Evolutionary conservation across 108 stramenopile genomes (phyloP).

Genomic region (Nannochloropsis gaditana): DNA sequence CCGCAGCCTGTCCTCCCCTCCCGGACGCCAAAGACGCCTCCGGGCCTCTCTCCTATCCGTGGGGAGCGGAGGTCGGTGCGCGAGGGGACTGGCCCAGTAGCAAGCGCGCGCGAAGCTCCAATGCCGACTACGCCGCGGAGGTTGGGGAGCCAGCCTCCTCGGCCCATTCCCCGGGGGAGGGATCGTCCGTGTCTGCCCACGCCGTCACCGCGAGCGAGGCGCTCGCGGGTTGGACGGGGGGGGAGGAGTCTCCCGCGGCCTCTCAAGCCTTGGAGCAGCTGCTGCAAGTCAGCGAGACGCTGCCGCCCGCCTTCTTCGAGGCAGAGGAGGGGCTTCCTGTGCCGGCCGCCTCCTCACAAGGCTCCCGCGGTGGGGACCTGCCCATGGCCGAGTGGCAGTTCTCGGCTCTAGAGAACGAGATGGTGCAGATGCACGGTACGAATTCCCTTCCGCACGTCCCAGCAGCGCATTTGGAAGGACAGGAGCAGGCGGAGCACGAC

Average conservation of each 20-base stretch:
- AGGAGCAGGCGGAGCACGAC: neutral
- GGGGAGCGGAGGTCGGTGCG: no score
- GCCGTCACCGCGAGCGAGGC: neutral
- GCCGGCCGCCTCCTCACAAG: neutral
- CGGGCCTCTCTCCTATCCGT: no score
- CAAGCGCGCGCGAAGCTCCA: no score
- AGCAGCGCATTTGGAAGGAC: neutral
- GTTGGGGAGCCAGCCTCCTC: no score
- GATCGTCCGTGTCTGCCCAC: neutral
- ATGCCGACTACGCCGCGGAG: no score
- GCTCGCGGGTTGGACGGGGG: neutral
- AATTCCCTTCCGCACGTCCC: neutral
- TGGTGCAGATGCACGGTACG: neutral
- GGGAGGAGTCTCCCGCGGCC: neutral
- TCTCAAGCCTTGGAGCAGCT: neutral
- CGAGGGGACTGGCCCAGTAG: no score
- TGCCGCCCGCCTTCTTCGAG: neutral
- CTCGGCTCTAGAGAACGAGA: neutral
- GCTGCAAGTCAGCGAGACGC: neutral
- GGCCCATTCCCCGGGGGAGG: no score
- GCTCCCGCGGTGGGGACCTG: neutral
- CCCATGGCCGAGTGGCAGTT: neutral
- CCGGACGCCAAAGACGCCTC: no score
- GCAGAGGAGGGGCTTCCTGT: neutral
- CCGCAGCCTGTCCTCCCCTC: no score